These are phyloP conservation scores for Lepidium campestre DNA, from an alignment of 441 rosid species.

Conservation along the genomic window DNA sequence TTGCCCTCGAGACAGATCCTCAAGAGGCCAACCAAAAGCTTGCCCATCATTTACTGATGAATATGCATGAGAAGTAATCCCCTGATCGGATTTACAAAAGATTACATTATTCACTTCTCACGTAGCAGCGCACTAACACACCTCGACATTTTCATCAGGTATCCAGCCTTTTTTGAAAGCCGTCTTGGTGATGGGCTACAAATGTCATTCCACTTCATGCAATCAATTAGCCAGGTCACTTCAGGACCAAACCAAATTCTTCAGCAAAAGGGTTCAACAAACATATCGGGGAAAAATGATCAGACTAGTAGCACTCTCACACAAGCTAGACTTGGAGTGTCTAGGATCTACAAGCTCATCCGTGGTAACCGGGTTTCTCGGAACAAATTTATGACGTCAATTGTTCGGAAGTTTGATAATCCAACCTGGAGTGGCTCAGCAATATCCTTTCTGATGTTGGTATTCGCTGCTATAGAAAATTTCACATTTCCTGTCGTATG, in stretches of 20 bases:
- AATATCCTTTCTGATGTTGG: slow-evolving; percentile 79
- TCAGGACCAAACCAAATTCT: slow-evolving; percentile 44
- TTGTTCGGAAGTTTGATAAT: slow-evolving; percentile 94
- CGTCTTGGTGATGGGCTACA: slow-evolving; percentile 99
- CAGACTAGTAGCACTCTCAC: slow-evolving; percentile 44
- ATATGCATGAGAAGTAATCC: slow-evolving; percentile 97
- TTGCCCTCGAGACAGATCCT: slow-evolving; percentile 99
- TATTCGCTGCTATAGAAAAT: slow-evolving; percentile 14
- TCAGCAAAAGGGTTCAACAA: slow-evolving; percentile 58
- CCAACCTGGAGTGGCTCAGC: slow-evolving; percentile 63
- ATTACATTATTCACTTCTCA: slow-evolving; percentile 10
- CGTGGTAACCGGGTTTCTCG: slow-evolving; percentile 89
- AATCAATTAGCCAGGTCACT: slow-evolving; percentile 42
- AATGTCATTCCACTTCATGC: slow-evolving; percentile 82
- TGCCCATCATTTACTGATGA: slow-evolving; percentile 97
- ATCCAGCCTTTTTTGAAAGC: slow-evolving; percentile 96
- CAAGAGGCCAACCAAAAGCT: slow-evolving; percentile 85
- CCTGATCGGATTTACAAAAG: slow-evolving; percentile 9
- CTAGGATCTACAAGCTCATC: slow-evolving; percentile 93
- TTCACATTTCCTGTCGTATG: slow-evolving; percentile 5
- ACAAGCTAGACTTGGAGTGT: slow-evolving; percentile 97
- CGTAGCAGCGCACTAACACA: slow-evolving; percentile 20
- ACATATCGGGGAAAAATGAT: slow-evolving; percentile 61
- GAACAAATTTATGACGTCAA: slow-evolving; percentile 95
- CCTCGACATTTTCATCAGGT: slow-evolving; percentile 47